A percentile compares a stretch with the other conserved stretches of the same genome.
phyloP scores from a whole-genome alignment of 2,329 filamentous ascomycete species.

The Cordyceps tenuipes region DNA sequence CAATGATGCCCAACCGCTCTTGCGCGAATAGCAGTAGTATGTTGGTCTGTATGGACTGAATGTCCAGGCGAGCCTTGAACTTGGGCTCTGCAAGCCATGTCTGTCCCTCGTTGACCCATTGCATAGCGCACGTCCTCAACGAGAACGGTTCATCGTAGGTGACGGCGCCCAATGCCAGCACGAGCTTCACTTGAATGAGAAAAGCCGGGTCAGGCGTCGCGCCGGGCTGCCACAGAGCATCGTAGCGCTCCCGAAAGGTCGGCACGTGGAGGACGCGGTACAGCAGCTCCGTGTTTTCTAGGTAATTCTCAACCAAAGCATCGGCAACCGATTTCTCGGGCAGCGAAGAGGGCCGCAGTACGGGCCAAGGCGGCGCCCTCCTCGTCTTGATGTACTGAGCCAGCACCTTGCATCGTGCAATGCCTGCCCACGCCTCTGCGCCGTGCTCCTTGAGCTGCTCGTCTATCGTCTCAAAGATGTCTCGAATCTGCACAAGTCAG shows the following conservation, averaged over 20 bases:
- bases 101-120: conserved; percentile 50
- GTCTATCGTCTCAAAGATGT: conserved; percentile 37
- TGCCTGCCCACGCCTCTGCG: conserved; percentile 25
- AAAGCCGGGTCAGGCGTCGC: conserved; percentile 32
- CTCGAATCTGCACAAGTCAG: conserved; percentile 27
- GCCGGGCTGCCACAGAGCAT: conserved; percentile 37
- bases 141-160: conserved; percentile 43
- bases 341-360: conserved; percentile 31
- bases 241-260: conserved; percentile 39
- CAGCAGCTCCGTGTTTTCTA: conserved; percentile 37
- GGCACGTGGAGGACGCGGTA: conserved; percentile 45
- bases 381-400: conserved; percentile 43
- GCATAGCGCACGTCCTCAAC: conserved; percentile 39
- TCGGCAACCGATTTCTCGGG: conserved; percentile 39
- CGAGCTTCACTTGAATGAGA: conserved; percentile 47
- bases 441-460: conserved; percentile 28
- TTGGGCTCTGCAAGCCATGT: conserved; percentile 45
- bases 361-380: conserved; percentile 40
- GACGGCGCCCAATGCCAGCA: conserved; percentile 48
- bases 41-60: conserved; percentile 42
- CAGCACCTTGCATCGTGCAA: conserved; percentile 45
- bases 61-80: conserved; percentile 41
- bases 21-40: conserved; percentile 36
- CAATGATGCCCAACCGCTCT: conserved; percentile 29
- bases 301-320: conserved; percentile 39